phyloP scores from a whole-genome alignment of 441 rosid genomes.

The Eutrema salsugineum region DNA sequence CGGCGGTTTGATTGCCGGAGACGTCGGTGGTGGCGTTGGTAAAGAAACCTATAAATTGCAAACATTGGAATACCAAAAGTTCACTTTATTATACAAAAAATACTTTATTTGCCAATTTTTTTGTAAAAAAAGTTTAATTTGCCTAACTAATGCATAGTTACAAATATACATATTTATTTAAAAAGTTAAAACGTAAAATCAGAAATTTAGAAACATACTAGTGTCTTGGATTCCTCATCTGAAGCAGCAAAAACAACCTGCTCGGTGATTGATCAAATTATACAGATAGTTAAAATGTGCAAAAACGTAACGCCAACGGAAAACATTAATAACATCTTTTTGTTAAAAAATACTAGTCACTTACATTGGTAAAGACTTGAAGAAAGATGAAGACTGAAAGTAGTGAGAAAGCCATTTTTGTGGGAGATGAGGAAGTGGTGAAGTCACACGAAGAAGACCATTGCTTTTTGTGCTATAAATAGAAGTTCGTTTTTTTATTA shows the following conservation, averaged over 20 bases:
- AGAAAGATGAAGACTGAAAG: neutral
- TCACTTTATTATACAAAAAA: neutral
- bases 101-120: neutral
- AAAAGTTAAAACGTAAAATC: neutral
- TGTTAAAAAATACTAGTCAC: neutral
- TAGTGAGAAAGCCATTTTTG: constrained; percentile 16
- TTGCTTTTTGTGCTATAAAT: constrained; percentile 22
- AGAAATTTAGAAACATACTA: constrained; percentile 22
- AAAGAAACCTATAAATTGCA: constrained; percentile 15
- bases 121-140: too few species aligned
- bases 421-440: constrained; percentile 16
- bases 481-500: constrained; percentile 2
- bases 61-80: neutral
- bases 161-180: neutral
- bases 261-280: constrained; percentile 1
- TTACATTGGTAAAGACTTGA: constrained; percentile 16
- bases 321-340: neutral
- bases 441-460: constrained; percentile 10
- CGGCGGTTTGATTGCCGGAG: constrained; percentile 35
- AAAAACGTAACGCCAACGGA: neutral
- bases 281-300: neutral
- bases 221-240: constrained; percentile 18
- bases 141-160: neutral
- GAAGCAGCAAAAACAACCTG: constrained; percentile 35
- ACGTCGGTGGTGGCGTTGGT: constrained; percentile 18